Base-by-base conservation (phyloP, 331 rosid species). In the Stylosanthes scabra region DNA sequence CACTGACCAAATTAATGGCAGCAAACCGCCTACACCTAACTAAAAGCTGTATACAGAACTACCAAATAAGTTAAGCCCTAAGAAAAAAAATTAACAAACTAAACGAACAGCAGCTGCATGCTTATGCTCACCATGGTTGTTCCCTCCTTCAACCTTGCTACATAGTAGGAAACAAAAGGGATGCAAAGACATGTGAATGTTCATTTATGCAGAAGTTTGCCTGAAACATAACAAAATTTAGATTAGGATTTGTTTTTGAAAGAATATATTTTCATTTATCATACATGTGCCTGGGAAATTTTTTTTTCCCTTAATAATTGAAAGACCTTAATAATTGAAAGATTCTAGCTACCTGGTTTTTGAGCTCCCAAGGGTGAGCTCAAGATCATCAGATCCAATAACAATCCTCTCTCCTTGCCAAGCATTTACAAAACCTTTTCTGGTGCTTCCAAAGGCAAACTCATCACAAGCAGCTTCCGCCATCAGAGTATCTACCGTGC, bases 401-500 rank as follows among this genome's bases (percentile, higher is more conserved):
- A 87, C 93, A 70, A 91, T 89, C 80, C 86, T 85, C 82, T 93
- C 96, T 64, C 98, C 97, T 83, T 87, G 86, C 98, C 97, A 93
- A 34, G 98, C 75, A 85, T 86, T 91, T 66, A 93, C 96, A 50
- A 93, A 46, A 42, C 94, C 91, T 45, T 81, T 57, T 61, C 85
- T 15, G 63, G 85, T 82, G 88, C 88, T 87, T 70, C 96, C 97
- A 47, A 93, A 91, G 72, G 97, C 93, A 81, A 93, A 91, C 79
- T 93, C 98, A 6, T 84, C 91, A 59, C 96, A 83, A 51, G 84
- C 68, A 14, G 76, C 89, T 76, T 90, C 92, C 55, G 97, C 77
- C 98, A 89, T 87, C 6, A 92, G 93, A 73, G 89, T 86, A 75
- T 93, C 92, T 25, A 93, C 89, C 29, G 83, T 87, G 63, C 87